Percentiles rank a stretch among this genome's conserved stretches.
Evolutionary conservation across 495 filamentous ascomycete species (phyloP).

Genomic region (Podospora sp.): DNA sequence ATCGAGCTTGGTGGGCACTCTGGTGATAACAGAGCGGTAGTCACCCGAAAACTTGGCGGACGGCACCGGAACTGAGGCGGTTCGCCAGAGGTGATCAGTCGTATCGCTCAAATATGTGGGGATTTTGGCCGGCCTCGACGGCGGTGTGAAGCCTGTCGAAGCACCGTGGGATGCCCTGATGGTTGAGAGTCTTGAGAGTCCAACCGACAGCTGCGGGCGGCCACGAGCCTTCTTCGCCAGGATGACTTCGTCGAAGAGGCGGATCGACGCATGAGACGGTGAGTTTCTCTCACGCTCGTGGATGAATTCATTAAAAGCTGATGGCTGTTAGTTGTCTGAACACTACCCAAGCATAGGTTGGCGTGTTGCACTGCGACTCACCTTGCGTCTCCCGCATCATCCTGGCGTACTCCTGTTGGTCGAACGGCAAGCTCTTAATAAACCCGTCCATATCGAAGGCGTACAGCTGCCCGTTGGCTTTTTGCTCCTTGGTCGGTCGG

Average conservation of each 20-base stretch:
- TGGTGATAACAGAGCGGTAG: slow-evolving; percentile 53
- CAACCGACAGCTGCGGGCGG: slow-evolving; percentile 51
- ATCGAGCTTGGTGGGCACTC: slow-evolving; percentile 80
- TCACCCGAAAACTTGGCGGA: slow-evolving; percentile 74
- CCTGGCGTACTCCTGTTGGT: slow-evolving; percentile 84
- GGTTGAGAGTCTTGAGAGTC: slow-evolving; percentile 57
- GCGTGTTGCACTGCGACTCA: no score
- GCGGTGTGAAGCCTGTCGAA: slow-evolving; percentile 38
- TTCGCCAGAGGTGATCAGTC: slow-evolving; percentile 90
- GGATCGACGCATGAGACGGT: slow-evolving; percentile 63
- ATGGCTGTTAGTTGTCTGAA: no score
- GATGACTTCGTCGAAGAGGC: slow-evolving; percentile 94
- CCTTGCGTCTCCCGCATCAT: slow-evolving; percentile 94
- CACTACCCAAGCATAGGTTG: no score
- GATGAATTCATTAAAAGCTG: slow-evolving; percentile 95
- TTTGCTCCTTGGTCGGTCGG: slow-evolving; percentile 77
- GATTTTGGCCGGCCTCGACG: slow-evolving; percentile 42
- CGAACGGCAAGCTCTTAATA: slow-evolving; percentile 83
- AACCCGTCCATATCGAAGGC: slow-evolving; percentile 94
- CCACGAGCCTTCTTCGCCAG: slow-evolving; percentile 91
- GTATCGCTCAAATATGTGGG: slow-evolving; percentile 82
- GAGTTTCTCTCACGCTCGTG: slow-evolving; percentile 78
- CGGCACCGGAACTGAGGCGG: slow-evolving; percentile 77
- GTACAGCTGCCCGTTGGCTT: slow-evolving; percentile 83
- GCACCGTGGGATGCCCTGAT: slow-evolving; percentile 48